Conservation (phyloP, 257 asterid genomes). For the Solanum piurae region DNA sequence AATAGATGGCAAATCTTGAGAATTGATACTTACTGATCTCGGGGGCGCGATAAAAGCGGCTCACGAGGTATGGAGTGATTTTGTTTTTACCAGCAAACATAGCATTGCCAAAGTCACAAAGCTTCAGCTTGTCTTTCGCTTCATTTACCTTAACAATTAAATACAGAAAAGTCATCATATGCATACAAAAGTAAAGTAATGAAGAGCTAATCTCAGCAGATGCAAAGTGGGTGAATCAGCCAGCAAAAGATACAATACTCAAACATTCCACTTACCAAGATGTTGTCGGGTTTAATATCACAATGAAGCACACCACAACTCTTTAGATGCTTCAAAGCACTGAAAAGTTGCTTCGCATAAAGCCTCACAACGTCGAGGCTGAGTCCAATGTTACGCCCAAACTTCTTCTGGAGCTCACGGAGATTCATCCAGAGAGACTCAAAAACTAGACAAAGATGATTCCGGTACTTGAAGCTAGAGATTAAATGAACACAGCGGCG, state of each 20-base stretch:
- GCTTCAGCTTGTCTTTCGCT: conserved; percentile 79
- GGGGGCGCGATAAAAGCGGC: conserved; percentile 94
- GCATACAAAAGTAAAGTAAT: background rate
- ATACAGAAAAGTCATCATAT: background rate
- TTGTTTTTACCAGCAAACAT: conserved; percentile 98
- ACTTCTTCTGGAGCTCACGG: conserved; percentile 91
- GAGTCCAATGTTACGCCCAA: conserved; percentile 98
- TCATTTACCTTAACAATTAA: conserved; percentile 57
- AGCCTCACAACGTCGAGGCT: conserved; percentile 92
- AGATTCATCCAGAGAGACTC: conserved; percentile 99
- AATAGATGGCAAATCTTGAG: background rate
- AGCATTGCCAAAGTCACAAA: conserved; percentile 95
- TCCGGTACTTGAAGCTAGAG: conserved; percentile 91
- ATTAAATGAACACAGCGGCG: conserved; percentile 88
- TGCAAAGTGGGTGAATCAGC: background rate
- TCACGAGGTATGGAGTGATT: conserved; percentile 90
- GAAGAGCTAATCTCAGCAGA: background rate
- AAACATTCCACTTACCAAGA: conserved; percentile 57
- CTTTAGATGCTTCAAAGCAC: conserved; percentile 81
- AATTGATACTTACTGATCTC: conserved; percentile 65
- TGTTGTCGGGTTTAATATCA: conserved; percentile 96
- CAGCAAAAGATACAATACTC: background rate
- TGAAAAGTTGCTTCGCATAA: conserved; percentile 91
- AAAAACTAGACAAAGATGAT: conserved; percentile 96
- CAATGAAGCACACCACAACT: conserved; percentile 97